Base-by-base conservation (phyloP, 495 filamentous ascomycete genomes). In the Aspergillus hancockii region DNA sequence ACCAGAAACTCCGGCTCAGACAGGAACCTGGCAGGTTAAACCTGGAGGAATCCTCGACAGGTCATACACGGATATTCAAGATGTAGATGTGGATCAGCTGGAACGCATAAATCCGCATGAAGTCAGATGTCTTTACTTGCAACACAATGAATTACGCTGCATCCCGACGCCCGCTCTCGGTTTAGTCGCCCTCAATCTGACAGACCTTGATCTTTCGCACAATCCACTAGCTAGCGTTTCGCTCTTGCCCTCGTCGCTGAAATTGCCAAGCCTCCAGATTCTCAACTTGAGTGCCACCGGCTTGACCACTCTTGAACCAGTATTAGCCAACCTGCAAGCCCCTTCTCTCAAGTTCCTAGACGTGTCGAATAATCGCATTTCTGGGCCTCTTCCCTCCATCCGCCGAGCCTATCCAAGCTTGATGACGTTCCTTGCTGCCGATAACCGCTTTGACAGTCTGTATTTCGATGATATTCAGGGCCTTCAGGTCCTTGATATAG, bases 311-410 rank as follows among this genome's bases (percentile, higher is more conserved):
- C 71, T 96, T 8, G 75, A 80, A 8, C 83, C 86, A 18, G 71
- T 97, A 3, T 73, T 85, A 18, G 68, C 78, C 3, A 78, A 84
- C 56, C 79, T 97, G 13, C 73, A 79, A 18, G 90, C 92, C 0
- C 90, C 92, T 0, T 77, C 77, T 38, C 80, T 98, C 13, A 81
- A 85, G 30, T 85, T 87, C 59, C 79, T 97, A 0, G 88, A 97
- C 70, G 78, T 96, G 22, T 90, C 88, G 23, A 83, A 84, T 63
- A 97, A 97, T 66, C 85, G 87, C 22, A 75, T 97, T 23, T 80
- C 84, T 6, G 80, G 80, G 8, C 63, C 81, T 4, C 80, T 98
- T 12, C 88, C 90, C 0, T 55, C 64, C 19, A 64, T 84, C 3
- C 82, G 83, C 19, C 64, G 74, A 4, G 64, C 56, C 18, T 97